A percentile compares a stretch with the other conserved stretches of the same genome.
Evolutionary conservation across 176 grass and related monocot genomes (phyloP).

Genomic region (Themeda triandra): DNA sequence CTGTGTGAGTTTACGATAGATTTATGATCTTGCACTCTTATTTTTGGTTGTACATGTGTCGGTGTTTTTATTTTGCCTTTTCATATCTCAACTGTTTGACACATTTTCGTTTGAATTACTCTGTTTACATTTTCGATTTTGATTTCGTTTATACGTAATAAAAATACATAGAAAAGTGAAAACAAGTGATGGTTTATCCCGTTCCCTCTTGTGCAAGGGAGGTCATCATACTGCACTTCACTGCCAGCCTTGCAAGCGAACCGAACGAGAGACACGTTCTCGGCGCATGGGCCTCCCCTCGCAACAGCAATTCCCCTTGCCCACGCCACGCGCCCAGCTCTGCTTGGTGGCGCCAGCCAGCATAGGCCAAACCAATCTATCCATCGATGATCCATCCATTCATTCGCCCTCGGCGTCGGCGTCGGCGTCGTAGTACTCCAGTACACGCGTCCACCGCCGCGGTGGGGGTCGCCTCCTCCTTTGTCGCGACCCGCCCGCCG

Average conservation of each 20-base stretch:
- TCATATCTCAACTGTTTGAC: background rate
- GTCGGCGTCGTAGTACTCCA: background rate
- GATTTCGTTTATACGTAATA: too few relatives aligned
- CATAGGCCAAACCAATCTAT: background rate
- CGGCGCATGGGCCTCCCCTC: background rate
- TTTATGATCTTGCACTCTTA: too few relatives aligned
- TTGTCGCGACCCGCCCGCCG: conserved; percentile 4
- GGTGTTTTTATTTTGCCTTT: background rate
- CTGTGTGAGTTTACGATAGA: too few relatives aligned
- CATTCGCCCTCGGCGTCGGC: background rate
- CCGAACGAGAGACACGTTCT: background rate
- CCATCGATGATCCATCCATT: background rate
- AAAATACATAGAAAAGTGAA: too few relatives aligned
- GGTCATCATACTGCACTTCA: too few relatives aligned
- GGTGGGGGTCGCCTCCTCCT: background rate
- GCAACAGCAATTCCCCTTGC: background rate
- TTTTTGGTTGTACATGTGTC: background rate
- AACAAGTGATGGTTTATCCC: too few relatives aligned
- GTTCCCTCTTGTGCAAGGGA: too few relatives aligned
- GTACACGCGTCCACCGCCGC: background rate
- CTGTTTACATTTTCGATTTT: too few relatives aligned
- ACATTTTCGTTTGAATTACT: too few relatives aligned
- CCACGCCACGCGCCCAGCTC: background rate
- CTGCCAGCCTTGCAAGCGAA: too few relatives aligned
- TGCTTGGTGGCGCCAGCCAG: background rate